These are phyloP conservation scores for Schizonepeta tenuifolia DNA, from an alignment of 257 asterid species.

Conservation along the genomic window DNA sequence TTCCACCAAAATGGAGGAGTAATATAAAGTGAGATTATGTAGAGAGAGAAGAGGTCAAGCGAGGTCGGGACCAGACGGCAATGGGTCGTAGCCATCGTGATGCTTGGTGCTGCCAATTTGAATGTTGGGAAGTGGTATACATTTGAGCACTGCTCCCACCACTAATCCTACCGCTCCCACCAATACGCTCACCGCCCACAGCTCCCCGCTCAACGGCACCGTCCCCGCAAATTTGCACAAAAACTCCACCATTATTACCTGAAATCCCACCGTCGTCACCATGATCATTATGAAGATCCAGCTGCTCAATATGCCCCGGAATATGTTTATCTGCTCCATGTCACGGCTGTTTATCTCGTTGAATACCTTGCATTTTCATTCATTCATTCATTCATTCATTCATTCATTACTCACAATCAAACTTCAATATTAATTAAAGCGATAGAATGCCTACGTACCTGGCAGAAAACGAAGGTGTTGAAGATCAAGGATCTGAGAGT, in stretches of 20 bases:
- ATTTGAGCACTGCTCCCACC: slow-evolving; percentile 59
- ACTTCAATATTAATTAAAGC: no score
- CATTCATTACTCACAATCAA: no score
- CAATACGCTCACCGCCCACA: slow-evolving; percentile 64
- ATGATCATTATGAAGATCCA: slow-evolving; percentile 64
- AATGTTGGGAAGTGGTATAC: slow-evolving; percentile 52
- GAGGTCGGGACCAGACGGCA: slow-evolving; percentile 74
- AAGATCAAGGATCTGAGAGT: slow-evolving; percentile 73
- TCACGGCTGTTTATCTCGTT: slow-evolving; percentile 88
- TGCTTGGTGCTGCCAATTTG: slow-evolving; percentile 34
- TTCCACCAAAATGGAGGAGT: no score
- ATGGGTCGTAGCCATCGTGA: slow-evolving; percentile 72
- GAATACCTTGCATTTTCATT: not conserved
- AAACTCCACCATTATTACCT: slow-evolving; percentile 62
- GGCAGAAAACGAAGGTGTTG: slow-evolving; percentile 89
- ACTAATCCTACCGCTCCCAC: slow-evolving; percentile 57
- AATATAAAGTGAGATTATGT: no score
- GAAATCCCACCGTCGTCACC: slow-evolving; percentile 63
- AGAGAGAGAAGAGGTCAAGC: slow-evolving; percentile 40
- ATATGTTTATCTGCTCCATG: slow-evolving; percentile 75
- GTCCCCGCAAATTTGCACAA: slow-evolving; percentile 69
- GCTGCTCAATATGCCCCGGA: slow-evolving; percentile 66
- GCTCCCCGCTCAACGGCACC: slow-evolving; percentile 52
- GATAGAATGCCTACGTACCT: slow-evolving; percentile 60
- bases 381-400: no score